Evolutionary conservation across 176 grass and related monocot species (phyloP).

Genomic region (Tuctoria greenei): DNA sequence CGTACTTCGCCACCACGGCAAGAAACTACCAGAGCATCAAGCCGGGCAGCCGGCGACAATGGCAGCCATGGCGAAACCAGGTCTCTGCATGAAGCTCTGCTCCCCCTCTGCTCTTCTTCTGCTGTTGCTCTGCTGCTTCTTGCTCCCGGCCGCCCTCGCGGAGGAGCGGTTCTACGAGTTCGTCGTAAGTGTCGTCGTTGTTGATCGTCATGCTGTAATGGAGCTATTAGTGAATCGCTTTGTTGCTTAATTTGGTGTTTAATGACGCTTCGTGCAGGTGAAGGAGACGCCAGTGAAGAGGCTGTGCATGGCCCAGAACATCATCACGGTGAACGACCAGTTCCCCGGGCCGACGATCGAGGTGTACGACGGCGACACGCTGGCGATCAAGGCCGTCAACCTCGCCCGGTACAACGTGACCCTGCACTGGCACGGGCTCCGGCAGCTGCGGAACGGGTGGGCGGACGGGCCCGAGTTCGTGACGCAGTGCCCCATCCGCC

Average conservation of each 20-base stretch:
- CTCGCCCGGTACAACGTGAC: constrained; percentile 80
- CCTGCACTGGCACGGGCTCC: constrained; percentile 85
- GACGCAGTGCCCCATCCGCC: constrained; percentile 72
- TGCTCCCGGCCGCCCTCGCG: constrained; percentile 43
- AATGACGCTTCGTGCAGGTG: constrained; percentile 37
- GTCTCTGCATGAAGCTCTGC: constrained; percentile 13
- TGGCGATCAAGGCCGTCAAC: constrained; percentile 82
- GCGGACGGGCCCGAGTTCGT: constrained; percentile 65
- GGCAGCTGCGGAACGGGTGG: constrained; percentile 67
- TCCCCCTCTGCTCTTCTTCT: constrained; percentile 33
- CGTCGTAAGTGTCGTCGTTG: constrained; percentile 35
- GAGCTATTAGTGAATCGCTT: background rate
- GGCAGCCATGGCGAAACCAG: constrained; percentile 13
- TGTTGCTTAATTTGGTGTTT: background rate
- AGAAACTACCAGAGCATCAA: background rate
- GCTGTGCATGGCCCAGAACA: constrained; percentile 72
- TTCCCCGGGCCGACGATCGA: constrained; percentile 78
- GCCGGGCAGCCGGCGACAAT: background rate
- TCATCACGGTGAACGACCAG: constrained; percentile 83
- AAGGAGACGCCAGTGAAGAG: constrained; percentile 70
- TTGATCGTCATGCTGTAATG: too few relatives aligned
- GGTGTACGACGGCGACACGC: constrained; percentile 66
- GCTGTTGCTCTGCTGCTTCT: constrained; percentile 33
- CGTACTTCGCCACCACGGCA: constrained; percentile 27
- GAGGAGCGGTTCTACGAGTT: constrained; percentile 87